phyloP scores from a whole-genome alignment of 83 land plant species.

The Isoetes engelmannii region DNA sequence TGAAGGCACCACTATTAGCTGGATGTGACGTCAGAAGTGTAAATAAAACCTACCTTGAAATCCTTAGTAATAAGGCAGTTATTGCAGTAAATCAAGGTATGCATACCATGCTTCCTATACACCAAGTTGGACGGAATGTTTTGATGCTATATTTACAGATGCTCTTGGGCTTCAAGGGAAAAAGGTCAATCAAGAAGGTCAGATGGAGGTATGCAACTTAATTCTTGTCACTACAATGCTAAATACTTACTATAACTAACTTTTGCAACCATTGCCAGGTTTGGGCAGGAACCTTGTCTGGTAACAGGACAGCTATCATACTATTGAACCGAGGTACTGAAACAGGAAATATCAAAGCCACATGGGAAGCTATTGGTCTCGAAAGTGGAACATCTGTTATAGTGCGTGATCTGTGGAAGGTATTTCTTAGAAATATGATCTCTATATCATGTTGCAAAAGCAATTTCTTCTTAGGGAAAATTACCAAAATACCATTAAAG shows the following conservation, averaged over 20 bases:
- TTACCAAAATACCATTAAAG: too few relatives aligned
- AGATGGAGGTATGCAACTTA: slow-evolving; percentile 9
- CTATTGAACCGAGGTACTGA: slow-evolving; percentile 42
- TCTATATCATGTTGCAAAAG: too few relatives aligned
- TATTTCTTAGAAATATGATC: slow-evolving; percentile 4
- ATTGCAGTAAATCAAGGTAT: slow-evolving; percentile 40
- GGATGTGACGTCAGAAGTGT: slow-evolving; percentile 12
- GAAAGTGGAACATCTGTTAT: slow-evolving; percentile 30
- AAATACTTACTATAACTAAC: not conserved
- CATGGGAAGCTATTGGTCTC: slow-evolving; percentile 58
- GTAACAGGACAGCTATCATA: slow-evolving; percentile 37
- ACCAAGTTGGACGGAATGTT: not conserved
- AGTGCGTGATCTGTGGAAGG: slow-evolving; percentile 77
- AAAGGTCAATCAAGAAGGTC: slow-evolving; percentile 9
- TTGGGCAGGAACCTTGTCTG: slow-evolving; percentile 74
- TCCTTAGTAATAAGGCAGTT: slow-evolving; percentile 55
- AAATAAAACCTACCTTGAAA: slow-evolving; percentile 1
- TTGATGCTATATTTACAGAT: slow-evolving; percentile 24
- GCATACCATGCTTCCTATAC: not conserved
- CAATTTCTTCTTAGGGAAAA: too few relatives aligned
- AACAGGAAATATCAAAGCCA: slow-evolving; percentile 36
- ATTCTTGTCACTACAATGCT: too few relatives aligned
- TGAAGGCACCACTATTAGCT: slow-evolving; percentile 7
- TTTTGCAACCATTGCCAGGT: slow-evolving; percentile 21
- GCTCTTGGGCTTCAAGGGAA: slow-evolving; percentile 32